Evolutionary conservation across 106 monocot species (phyloP), one percentile per base, ranked within the genome.

Genomic region (Hemerocallis citrina): DNA sequence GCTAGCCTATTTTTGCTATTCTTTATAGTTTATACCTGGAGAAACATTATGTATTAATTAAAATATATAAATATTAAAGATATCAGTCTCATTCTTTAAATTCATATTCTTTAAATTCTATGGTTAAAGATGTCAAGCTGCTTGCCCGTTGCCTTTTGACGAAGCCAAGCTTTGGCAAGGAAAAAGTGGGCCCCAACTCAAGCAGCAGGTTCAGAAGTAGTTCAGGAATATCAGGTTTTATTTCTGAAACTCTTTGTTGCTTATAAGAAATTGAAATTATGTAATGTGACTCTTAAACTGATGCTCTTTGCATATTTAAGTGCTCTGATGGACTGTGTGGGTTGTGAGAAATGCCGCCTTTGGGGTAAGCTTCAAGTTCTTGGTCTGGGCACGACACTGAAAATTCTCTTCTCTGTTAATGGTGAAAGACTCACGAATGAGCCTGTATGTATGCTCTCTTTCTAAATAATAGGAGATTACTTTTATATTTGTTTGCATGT

Each of bases 291-390:
- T 8, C 39, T 38, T 12, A 15, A 59, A 50, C 67, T 57, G 15
- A 51, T 23, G 12, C 21, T 48, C 8, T 56, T 51, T 3, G 21
- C 55, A 41, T 62, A 34, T 68, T 68, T 43, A 65, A 96, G 96
- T 64, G 87, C 96, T 9, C 68, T 96, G 67, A 96, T 96, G 86
- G 96, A 96, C 62, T 96, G 96, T 71, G 79, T 96, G 69, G 96
- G 90, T 56, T 96, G 96, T 64, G 96, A 96, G 69, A 96, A 96
- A 72, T 96, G 96, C 39, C 84, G 91, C 19, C 66, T 96, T 6
- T 90, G 90, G 96, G 96, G 96, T 15, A 96, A 96, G 67, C 90
- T 96, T 59, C 96, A 96, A 68, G 90, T 96, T 79, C 87, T 87
- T 43, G 96, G 96, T 64, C 87, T 96, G 8, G 96, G 90, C 36